Conservation (phyloP, 2,329 filamentous ascomycete genomes). For the Fusarium sp. region DNA sequence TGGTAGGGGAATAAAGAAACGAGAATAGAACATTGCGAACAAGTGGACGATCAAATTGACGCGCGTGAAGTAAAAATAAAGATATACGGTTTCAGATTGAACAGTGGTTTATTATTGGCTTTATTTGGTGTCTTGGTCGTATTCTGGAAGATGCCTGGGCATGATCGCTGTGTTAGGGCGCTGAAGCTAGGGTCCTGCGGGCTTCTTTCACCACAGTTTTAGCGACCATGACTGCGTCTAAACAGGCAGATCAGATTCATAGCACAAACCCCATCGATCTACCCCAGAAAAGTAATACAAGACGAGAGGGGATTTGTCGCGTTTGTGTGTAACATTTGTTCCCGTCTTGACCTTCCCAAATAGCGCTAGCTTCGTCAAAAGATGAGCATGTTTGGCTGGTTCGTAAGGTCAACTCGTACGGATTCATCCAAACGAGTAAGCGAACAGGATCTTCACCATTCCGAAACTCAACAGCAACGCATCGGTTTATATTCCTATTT, state of each 20-base stretch:
- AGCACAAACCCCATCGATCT: neutral
- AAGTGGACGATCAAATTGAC: neutral
- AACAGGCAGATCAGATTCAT: too few species aligned
- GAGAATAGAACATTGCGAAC: constrained; percentile 22
- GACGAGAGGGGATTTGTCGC: too few species aligned
- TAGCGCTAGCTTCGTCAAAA: neutral
- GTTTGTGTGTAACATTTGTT: neutral
- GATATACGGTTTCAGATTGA: neutral
- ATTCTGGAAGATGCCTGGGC: neutral
- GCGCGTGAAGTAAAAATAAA: constrained; percentile 1
- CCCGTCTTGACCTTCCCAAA: neutral
- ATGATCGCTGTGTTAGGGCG: neutral
- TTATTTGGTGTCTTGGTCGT: neutral
- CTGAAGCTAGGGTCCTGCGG: neutral
- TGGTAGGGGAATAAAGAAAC: constrained; percentile 20
- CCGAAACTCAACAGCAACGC: too few species aligned
- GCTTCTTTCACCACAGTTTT: neutral
- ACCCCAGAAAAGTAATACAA: too few species aligned
- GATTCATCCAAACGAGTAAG: neutral
- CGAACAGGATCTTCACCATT: too few species aligned
- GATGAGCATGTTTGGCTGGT: neutral
- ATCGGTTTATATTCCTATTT: neutral
- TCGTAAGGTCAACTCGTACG: neutral
- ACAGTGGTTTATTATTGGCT: neutral
- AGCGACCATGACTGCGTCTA: too few species aligned